Evolutionary conservation across 2,329 filamentous ascomycete genomes (phyloP).

Genomic region (Claviceps cyperi): DNA sequence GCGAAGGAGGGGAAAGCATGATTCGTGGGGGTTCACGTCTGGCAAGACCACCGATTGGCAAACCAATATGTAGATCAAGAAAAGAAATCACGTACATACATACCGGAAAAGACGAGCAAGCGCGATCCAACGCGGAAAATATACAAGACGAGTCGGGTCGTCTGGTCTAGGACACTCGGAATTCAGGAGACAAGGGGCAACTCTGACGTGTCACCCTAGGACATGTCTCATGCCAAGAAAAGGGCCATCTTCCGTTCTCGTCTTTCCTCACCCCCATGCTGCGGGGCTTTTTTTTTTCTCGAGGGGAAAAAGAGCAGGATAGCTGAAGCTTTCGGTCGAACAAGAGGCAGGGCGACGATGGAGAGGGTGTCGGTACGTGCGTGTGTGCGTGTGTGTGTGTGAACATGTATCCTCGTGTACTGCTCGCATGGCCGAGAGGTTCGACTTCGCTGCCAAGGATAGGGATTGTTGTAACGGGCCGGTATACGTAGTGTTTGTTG

Average conservation of each 20-base stretch:
- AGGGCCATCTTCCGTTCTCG: slow-evolving; percentile 6
- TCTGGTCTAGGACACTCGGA: too few species aligned
- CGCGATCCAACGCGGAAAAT: too few species aligned
- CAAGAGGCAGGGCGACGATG: too few species aligned
- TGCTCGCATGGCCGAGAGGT: not conserved
- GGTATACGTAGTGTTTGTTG: not conserved
- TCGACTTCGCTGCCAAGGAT: not conserved
- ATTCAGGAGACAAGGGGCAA: slow-evolving; percentile 5
- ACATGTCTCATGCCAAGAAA: slow-evolving; percentile 15
- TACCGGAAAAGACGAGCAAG: too few species aligned
- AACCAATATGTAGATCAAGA: not conserved
- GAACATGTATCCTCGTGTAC: not conserved
- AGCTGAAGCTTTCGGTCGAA: not conserved
- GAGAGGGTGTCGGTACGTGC: too few species aligned
- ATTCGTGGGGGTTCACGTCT: too few species aligned
- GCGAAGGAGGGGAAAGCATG: too few species aligned
- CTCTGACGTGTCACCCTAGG: slow-evolving; percentile 14
- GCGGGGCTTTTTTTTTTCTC: not conserved
- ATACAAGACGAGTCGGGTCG: too few species aligned
- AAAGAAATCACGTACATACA: not conserved
- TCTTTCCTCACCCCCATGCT: slow-evolving; percentile 5
- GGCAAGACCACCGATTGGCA: too few species aligned
- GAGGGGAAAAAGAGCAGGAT: not conserved
- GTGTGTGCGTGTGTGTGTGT: not conserved
- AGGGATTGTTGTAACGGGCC: not conserved